Percentiles rank a stretch among this genome's conserved stretches.
phyloP scores from a whole-genome alignment of 306 rosid genomes.

The Arachis hypogaea region DNA sequence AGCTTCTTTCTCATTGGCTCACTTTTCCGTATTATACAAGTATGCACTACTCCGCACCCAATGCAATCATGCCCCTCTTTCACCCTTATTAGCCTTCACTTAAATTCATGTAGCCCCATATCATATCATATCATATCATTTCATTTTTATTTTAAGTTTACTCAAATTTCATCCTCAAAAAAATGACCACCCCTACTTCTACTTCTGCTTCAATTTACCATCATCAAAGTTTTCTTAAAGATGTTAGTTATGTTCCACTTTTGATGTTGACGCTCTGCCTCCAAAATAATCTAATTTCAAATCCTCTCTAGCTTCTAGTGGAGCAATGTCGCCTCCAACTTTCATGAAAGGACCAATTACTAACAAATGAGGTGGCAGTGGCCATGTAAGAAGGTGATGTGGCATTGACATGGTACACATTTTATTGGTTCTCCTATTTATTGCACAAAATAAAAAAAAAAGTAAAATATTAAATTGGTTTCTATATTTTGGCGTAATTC shows the following conservation, averaged over 20 bases:
- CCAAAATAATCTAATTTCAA: neutral
- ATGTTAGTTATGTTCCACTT: constrained; percentile 7
- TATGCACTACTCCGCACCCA: constrained; percentile 31
- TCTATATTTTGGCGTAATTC: too few species aligned
- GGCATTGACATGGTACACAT: constrained; percentile 23
- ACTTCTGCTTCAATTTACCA: neutral
- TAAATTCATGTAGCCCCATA: neutral
- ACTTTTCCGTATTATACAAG: constrained; percentile 44
- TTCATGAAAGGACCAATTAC: constrained; percentile 6
- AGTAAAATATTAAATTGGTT: too few species aligned
- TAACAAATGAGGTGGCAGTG: constrained; percentile 1
- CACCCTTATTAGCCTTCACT: constrained; percentile 26
- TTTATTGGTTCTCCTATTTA: too few species aligned
- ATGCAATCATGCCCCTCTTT: constrained; percentile 37
- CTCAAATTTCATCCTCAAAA: constrained; percentile 13
- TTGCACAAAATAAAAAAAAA: too few species aligned
- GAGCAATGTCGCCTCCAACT: neutral
- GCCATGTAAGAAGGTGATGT: constrained; percentile 4
- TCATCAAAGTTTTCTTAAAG: neutral
- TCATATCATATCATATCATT: too few species aligned
- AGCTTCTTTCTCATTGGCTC: constrained; percentile 49
- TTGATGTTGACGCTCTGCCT: neutral
- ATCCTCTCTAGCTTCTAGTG: neutral
- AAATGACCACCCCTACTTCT: neutral
- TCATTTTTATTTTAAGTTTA: neutral